Conservation (phyloP, 2,329 filamentous ascomycete genomes). For the Ophiocordyceps camponoti-saundersi region DNA sequence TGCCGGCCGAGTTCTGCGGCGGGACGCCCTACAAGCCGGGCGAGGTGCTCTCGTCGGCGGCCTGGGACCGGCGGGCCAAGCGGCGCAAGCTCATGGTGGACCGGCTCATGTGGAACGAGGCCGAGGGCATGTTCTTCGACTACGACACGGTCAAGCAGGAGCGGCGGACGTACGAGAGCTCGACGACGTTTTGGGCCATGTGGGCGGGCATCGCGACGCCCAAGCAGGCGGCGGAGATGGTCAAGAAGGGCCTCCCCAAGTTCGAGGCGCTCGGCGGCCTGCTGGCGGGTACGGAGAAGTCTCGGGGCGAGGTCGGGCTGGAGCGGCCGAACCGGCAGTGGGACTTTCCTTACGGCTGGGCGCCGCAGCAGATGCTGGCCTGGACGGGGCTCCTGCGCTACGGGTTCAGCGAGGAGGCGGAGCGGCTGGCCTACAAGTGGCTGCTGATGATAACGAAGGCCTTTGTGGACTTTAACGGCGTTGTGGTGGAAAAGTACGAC, state of each 20-base stretch:
- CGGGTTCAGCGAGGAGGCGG: constrained; percentile 77
- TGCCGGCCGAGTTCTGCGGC: constrained; percentile 69
- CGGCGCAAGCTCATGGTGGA: constrained; percentile 74
- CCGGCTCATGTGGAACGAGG: constrained; percentile 84
- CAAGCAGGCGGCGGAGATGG: constrained; percentile 69
- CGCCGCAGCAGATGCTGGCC: constrained; percentile 93
- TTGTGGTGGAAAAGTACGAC: constrained; percentile 98
- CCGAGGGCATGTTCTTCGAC: constrained; percentile 93
- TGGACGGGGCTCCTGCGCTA: constrained; percentile 90
- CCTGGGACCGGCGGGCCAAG: constrained; percentile 81
- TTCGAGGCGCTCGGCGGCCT: constrained; percentile 83
- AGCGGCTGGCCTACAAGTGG: constrained; percentile 89
- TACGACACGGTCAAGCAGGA: constrained; percentile 75
- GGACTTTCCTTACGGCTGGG: constrained; percentile 98
- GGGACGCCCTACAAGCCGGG: constrained; percentile 44
- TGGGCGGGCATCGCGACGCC: constrained; percentile 85
- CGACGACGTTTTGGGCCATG: constrained; percentile 92
- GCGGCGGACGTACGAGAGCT: constrained; percentile 73
- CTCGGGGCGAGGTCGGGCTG: constrained; percentile 62
- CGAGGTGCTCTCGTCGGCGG: constrained; percentile 63
- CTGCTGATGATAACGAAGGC: constrained; percentile 96
- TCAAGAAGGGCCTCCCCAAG: constrained; percentile 63
- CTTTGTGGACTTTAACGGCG: constrained; percentile 95
- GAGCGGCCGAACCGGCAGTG: constrained; percentile 89
- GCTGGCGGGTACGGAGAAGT: constrained; percentile 77